Conservation (phyloP, 2,329 filamentous ascomycete species). For the Botrytis pseudocinerea region DNA sequence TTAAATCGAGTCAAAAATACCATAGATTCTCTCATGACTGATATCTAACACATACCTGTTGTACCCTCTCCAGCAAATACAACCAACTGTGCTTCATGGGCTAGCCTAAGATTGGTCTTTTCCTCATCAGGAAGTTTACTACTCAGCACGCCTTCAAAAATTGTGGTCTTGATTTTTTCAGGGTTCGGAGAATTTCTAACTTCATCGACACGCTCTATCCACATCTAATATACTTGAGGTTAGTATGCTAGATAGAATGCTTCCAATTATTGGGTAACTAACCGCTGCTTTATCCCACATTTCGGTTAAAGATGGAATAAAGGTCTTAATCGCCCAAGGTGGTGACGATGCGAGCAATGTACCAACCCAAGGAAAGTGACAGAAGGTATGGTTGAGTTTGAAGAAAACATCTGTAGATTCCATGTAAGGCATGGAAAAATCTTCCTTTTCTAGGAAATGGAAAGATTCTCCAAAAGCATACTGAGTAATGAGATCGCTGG, state of each 20-base stretch:
- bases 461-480: neutral
- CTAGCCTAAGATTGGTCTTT: neutral
- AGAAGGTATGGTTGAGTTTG: conserved; percentile 3
- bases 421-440: neutral
- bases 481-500: neutral
- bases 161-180: neutral
- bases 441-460: neutral
- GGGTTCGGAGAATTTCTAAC: neutral
- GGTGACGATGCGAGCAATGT: neutral
- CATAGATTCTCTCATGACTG: neutral
- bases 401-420: neutral
- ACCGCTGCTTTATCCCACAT: neutral
- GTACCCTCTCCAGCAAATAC: neutral
- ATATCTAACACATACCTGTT: neutral
- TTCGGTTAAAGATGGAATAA: neutral
- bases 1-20: neutral
- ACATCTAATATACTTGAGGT: neutral
- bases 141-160: neutral
- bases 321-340: neutral
- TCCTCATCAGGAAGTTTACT: conserved; percentile 2
- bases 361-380: neutral
- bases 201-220: neutral
- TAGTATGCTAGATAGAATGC: neutral
- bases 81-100: neutral
- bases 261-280: neutral